Evolutionary conservation across 2,329 filamentous ascomycete genomes (phyloP).

Genomic region (Mollisiaceae sp.): DNA sequence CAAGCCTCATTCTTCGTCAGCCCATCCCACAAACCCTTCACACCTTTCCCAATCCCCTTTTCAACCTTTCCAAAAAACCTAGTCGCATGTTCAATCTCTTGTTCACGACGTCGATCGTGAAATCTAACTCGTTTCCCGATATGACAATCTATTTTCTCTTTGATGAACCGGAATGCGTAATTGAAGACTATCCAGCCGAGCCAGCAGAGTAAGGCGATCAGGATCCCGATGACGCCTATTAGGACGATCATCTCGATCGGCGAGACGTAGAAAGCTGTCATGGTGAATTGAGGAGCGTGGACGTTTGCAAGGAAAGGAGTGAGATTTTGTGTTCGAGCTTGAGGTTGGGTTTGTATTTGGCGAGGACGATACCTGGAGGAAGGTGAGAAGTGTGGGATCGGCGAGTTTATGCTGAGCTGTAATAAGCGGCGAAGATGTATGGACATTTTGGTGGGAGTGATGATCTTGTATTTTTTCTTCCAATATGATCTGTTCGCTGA

Average conservation of each 20-base stretch:
- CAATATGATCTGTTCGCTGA: not conserved
- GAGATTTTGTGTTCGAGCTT: not conserved
- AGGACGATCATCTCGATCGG: slow-evolving; percentile 26
- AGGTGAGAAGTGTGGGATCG: slow-evolving; percentile 10
- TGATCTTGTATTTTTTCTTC: not conserved
- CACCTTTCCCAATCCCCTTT: not conserved
- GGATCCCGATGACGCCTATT: slow-evolving; percentile 14
- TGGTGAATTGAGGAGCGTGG: not conserved
- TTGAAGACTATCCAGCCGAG: slow-evolving; percentile 24
- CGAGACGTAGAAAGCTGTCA: slow-evolving; percentile 10
- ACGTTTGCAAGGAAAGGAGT: not conserved
- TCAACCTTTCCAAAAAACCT: not conserved
- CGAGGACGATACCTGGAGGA: not conserved
- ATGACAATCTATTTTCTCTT: slow-evolving; percentile 20
- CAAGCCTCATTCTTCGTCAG: slow-evolving; percentile 6
- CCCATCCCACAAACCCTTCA: slow-evolving; percentile 15
- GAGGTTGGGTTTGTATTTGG: slow-evolving; percentile 14
- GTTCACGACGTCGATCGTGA: not conserved
- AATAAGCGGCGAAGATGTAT: not conserved
- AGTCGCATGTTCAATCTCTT: slow-evolving; percentile 7
- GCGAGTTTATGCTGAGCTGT: not conserved
- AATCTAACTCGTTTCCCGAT: slow-evolving; percentile 4
- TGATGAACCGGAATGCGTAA: slow-evolving; percentile 17
- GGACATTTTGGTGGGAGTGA: not conserved
- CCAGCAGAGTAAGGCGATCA: slow-evolving; percentile 24